Percentiles rank a stretch among this genome's conserved stretches.
Conservation (phyloP, 495 filamentous ascomycete genomes). For the Daldinia loculata region DNA sequence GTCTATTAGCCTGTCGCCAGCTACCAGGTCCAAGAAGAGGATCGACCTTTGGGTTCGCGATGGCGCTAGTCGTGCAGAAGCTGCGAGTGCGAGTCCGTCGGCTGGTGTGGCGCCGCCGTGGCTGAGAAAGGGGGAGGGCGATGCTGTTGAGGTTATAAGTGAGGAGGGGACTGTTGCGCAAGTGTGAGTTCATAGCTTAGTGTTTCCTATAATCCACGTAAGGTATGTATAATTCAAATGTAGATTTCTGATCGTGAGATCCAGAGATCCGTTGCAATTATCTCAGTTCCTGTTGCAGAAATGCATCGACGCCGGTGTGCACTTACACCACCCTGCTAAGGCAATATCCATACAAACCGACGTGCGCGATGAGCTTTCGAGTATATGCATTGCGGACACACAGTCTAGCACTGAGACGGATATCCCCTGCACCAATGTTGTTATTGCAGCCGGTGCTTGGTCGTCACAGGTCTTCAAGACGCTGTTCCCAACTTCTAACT, state of each 20-base stretch:
- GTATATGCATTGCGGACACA: constrained; percentile 55
- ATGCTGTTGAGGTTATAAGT: constrained; percentile 68
- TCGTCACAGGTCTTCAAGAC: constrained; percentile 66
- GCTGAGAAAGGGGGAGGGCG: constrained; percentile 63
- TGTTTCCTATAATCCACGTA: not conserved
- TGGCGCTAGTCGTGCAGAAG: constrained; percentile 69
- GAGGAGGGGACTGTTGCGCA: constrained; percentile 71
- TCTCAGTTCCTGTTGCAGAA: constrained; percentile 70
- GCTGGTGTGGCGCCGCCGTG: constrained; percentile 59
- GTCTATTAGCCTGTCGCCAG: constrained; percentile 62
- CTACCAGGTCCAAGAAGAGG: constrained; percentile 39
- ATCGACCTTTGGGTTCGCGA: constrained; percentile 70
- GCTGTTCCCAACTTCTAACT: constrained; percentile 67
- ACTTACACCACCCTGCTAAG: constrained; percentile 70
- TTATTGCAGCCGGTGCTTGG: constrained; percentile 78
- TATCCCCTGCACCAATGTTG: constrained; percentile 64
- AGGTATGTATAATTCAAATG: not conserved
- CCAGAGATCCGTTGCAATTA: constrained; percentile 62
- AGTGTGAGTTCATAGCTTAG: constrained; percentile 55
- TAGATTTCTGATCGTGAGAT: not conserved
- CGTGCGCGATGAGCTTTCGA: constrained; percentile 53
- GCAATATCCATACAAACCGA: constrained; percentile 63
- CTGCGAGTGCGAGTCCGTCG: constrained; percentile 50
- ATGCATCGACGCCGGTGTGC: constrained; percentile 67
- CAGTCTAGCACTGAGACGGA: constrained; percentile 61